Conservation (phyloP, 345 rosid species). For the rapeseed (Brassica napus) region DNA sequence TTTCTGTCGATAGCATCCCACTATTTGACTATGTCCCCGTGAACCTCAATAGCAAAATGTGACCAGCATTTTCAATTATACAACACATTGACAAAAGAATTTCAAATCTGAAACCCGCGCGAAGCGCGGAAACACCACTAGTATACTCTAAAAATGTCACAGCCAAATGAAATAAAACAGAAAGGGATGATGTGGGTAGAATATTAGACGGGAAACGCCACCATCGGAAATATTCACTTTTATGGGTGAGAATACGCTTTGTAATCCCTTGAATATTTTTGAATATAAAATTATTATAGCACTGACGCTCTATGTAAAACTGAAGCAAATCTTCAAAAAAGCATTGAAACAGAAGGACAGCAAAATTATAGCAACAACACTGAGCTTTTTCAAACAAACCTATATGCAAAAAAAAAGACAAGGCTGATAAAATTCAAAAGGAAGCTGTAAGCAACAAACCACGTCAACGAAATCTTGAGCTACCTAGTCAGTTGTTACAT, state of each 20-base stretch:
- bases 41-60: no score
- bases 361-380: neutral
- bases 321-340: neutral
- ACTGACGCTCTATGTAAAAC: neutral
- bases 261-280: neutral
- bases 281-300: neutral
- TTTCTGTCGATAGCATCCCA: no score
- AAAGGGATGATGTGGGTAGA: no score
- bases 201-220: neutral
- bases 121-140: no score
- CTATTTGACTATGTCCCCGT: no score
- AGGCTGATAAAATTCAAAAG: neutral
- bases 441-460: slow-evolving; percentile 51
- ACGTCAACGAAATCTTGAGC: slow-evolving; percentile 56
- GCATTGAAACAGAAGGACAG: neutral
- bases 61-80: no score
- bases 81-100: no score
- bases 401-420: no score
- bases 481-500: slow-evolving; percentile 43
- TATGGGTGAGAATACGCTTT: neutral
- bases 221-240: neutral
- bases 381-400: no score
- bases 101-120: no score
- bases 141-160: slow-evolving; percentile 37
- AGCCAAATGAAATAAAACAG: no score